Conservation (phyloP, 495 filamentous ascomycete genomes). For the Talaromyces trachyspermus region DNA sequence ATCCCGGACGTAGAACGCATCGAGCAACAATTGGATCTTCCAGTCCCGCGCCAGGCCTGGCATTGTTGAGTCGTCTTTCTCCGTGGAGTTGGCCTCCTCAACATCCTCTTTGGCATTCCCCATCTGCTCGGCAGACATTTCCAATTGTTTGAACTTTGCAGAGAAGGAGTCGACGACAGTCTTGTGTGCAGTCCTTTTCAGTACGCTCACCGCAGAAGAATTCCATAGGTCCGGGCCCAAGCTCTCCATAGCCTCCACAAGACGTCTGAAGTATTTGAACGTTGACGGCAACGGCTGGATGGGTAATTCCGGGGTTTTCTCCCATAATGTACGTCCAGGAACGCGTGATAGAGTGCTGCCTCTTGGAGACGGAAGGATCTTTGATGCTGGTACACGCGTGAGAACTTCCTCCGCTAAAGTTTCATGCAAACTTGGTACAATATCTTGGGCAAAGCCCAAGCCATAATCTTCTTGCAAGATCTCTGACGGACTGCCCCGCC, state of each 20-base stretch:
- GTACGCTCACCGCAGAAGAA: slow-evolving; percentile 49
- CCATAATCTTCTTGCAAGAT: slow-evolving; percentile 27
- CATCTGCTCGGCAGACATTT: neutral
- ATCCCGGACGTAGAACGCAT: slow-evolving; percentile 57
- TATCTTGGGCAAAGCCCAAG: slow-evolving; percentile 31
- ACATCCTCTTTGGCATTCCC: neutral
- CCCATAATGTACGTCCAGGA: slow-evolving; percentile 60
- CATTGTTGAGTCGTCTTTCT: neutral
- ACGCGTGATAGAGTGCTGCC: slow-evolving; percentile 15
- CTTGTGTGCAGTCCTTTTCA: slow-evolving; percentile 51
- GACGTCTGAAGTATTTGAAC: slow-evolving; percentile 63
- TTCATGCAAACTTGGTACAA: slow-evolving; percentile 52
- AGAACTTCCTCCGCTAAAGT: slow-evolving; percentile 38
- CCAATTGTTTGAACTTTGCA: neutral
- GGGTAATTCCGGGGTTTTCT: slow-evolving; percentile 66
- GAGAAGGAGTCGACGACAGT: slow-evolving; percentile 26
- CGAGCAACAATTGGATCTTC: slow-evolving; percentile 71
- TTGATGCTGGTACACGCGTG: slow-evolving; percentile 9
- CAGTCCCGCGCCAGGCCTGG: slow-evolving; percentile 38
- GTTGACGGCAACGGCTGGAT: slow-evolving; percentile 71
- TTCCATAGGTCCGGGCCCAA: slow-evolving; percentile 81
- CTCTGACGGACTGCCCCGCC: slow-evolving; percentile 50
- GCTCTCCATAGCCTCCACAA: slow-evolving; percentile 59
- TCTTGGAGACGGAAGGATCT: slow-evolving; percentile 4
- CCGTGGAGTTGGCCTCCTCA: neutral